phyloP scores from a whole-genome alignment of 768 basidiomycete species.

The Hericium rajendrae region DNA sequence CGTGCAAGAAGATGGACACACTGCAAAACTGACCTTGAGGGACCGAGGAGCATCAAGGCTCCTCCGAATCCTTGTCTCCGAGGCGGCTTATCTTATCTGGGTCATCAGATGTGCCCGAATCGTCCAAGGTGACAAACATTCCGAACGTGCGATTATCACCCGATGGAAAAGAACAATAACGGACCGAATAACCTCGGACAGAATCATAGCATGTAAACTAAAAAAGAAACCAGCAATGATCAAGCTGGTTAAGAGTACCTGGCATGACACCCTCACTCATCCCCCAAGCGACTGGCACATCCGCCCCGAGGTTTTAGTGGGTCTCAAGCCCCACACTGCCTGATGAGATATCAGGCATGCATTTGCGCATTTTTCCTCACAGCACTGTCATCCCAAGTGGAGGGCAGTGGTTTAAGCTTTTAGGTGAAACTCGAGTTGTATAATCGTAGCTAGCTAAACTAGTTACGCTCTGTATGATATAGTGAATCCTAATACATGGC shows the following conservation, averaged over 20 bases:
- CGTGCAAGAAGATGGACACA: neutral
- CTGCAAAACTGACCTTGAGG: neutral
- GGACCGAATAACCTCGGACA: neutral
- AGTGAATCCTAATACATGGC: too few relatives aligned
- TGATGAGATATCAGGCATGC: too few relatives aligned
- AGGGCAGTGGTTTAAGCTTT: too few relatives aligned
- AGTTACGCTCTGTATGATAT: too few relatives aligned
- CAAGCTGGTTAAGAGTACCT: neutral
- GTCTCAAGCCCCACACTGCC: neutral
- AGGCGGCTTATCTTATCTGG: slow-evolving; percentile 1
- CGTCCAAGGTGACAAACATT: neutral
- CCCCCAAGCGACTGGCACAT: neutral
- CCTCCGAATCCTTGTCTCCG: neutral
- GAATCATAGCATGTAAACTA: neutral
- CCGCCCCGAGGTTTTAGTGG: neutral
- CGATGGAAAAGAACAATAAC: neutral
- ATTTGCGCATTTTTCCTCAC: too few relatives aligned
- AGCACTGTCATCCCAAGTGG: too few relatives aligned
- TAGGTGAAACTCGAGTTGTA: too few relatives aligned
- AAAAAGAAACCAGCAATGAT: too few relatives aligned
- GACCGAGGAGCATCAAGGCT: neutral
- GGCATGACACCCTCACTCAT: neutral
- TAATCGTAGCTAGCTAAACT: too few relatives aligned
- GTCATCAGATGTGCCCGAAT: neutral
- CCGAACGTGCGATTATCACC: neutral